phyloP scores from a whole-genome alignment of 2,329 filamentous ascomycete species.

The Fusarium pseudonygamai region DNA sequence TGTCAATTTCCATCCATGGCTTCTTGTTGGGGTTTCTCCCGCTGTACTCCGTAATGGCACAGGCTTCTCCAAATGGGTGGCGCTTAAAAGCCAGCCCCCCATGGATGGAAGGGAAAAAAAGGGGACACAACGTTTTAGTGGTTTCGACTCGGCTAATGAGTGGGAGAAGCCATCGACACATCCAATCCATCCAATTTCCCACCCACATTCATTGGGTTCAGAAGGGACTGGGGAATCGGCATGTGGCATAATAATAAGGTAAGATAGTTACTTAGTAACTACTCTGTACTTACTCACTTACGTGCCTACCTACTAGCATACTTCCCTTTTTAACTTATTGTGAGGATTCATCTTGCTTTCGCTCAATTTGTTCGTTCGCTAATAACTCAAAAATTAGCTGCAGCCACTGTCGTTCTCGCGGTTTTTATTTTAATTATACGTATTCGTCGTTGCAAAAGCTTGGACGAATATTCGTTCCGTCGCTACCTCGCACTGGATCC shows the following conservation, averaged over 20 bases:
- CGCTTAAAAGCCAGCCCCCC: constrained; percentile 16
- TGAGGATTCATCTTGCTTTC: constrained; percentile 3
- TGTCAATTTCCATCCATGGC: constrained; percentile 3
- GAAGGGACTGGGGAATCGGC: constrained; percentile 29
- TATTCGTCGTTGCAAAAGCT: constrained; percentile 6
- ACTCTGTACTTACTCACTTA: background rate
- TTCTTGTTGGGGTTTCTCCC: constrained; percentile 10
- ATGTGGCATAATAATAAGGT: constrained; percentile 14
- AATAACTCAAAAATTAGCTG: background rate
- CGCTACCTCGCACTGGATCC: constrained; percentile 2
- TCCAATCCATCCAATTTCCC: constrained; percentile 45
- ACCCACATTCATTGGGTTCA: constrained; percentile 35
- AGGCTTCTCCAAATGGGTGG: constrained; percentile 29
- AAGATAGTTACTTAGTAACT: background rate
- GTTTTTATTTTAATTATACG: constrained; percentile 4
- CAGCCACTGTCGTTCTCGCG: constrained; percentile 8
- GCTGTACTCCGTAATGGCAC: background rate
- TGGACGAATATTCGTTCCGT: background rate
- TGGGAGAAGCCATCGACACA: constrained; percentile 41
- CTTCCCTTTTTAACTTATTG: background rate
- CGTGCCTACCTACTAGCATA: background rate
- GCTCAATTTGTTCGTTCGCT: constrained; percentile 9
- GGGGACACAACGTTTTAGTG: constrained; percentile 35
- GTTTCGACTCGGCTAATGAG: constrained; percentile 36
- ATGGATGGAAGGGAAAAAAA: constrained; percentile 29